Percentiles rank a stretch among this genome's conserved stretches.
Evolutionary conservation across 2,329 filamentous ascomycete species (phyloP).

Genomic region (Fusarium compactum): DNA sequence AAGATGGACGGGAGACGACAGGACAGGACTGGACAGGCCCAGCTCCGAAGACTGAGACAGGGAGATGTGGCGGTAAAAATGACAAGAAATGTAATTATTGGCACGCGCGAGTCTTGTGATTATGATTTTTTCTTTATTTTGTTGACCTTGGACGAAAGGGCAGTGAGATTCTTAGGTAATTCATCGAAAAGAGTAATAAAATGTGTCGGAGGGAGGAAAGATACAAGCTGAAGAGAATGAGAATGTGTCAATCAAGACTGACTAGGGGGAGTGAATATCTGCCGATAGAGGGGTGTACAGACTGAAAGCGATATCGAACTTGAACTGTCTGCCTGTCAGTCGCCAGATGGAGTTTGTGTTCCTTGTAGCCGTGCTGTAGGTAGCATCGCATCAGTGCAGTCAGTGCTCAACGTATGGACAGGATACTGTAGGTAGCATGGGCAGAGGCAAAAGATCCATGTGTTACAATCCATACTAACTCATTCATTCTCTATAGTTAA

Average conservation of each 20-base stretch:
- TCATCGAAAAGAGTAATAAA: slow-evolving; percentile 25
- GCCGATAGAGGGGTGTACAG: slow-evolving; percentile 12
- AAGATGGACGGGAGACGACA: slow-evolving; percentile 6
- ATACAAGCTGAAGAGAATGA: slow-evolving; percentile 15
- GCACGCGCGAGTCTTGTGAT: slow-evolving; percentile 12
- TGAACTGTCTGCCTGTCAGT: slow-evolving; percentile 5
- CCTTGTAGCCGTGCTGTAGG: slow-evolving; percentile 25
- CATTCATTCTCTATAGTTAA: not conserved
- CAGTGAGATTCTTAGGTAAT: not conserved
- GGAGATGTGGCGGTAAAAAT: slow-evolving; percentile 18
- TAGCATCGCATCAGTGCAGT: slow-evolving; percentile 29
- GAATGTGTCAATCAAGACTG: not conserved
- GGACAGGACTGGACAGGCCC: slow-evolving; percentile 1
- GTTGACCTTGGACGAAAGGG: not conserved
- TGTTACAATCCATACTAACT: not conserved
- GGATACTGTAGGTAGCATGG: not conserved
- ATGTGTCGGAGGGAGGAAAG: slow-evolving; percentile 1
- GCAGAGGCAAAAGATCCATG: not conserved
- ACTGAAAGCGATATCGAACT: slow-evolving; percentile 18
- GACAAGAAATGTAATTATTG: slow-evolving; percentile 14
- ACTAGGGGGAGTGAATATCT: slow-evolving; percentile 19
- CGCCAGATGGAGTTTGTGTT: slow-evolving; percentile 28
- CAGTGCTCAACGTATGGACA: slow-evolving; percentile 8
- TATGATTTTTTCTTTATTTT: not conserved
- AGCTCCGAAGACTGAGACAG: slow-evolving; percentile 10